These are phyloP conservation scores for Cadophora sp. DNA, from an alignment of 2,329 filamentous ascomycete species.

Conservation along the genomic window DNA sequence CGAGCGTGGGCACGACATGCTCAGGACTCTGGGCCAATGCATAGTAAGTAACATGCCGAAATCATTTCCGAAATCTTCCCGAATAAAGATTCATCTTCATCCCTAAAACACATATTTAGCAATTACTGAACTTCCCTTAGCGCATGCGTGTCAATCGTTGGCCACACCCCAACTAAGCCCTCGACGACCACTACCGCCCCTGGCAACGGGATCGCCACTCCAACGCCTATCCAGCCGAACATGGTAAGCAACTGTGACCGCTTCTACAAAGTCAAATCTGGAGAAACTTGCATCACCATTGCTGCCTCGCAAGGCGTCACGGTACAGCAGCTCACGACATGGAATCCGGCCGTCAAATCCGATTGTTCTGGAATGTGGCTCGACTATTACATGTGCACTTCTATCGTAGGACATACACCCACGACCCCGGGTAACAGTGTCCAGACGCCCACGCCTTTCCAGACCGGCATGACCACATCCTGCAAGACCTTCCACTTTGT, in stretches of 20 bases:
- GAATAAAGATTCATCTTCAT: too few relatives aligned
- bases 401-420: conserved; percentile 14
- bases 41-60: too few relatives aligned
- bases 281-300: conserved; percentile 15
- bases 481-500: conserved; percentile 43
- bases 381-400: conserved; percentile 38
- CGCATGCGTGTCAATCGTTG: conserved; percentile 35
- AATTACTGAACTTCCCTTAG: too few relatives aligned
- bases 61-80: too few relatives aligned
- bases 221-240: neutral
- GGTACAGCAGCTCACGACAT: neutral
- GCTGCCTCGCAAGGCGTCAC: conserved; percentile 2
- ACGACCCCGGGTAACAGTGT: conserved; percentile 23
- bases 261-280: conserved; percentile 9
- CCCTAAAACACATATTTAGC: too few relatives aligned
- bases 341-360: neutral
- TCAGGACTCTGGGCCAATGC: neutral
- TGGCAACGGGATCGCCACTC: neutral
- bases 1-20: too few relatives aligned
- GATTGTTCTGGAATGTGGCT: conserved; percentile 40
- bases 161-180: conserved; percentile 16
- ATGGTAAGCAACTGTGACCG: neutral
- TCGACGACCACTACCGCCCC: conserved; percentile 12
- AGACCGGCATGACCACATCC: conserved; percentile 34
- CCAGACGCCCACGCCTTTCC: conserved; percentile 21